Base-by-base conservation (phyloP, 805 yeast genomes). In the Saturnispora bothae region DNA sequence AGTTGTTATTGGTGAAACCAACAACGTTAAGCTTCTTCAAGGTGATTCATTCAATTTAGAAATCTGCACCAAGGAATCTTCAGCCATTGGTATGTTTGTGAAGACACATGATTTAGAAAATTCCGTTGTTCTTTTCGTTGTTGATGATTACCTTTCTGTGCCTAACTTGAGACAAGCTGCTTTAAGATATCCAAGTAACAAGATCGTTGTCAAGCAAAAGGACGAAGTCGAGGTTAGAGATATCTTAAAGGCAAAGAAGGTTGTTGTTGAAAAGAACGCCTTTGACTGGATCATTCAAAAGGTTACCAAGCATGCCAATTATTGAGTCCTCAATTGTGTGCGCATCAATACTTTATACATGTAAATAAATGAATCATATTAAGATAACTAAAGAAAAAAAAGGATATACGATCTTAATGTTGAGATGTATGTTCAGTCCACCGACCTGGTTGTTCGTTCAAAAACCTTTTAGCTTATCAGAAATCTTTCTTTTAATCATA, bases 161-260 rank as follows among this genome's bases (percentile, higher is more conserved):
- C 50, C 66, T 40, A 83, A 83, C 48, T 67, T 85, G 48, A 62
- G 78, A 44, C 57, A 66, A 33, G 71, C 85, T 15, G 71, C 83
- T 8, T 72, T 68, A 34, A 52, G 58, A 33, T 66, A 64, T 49
- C 71, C 72, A 43, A 49, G 54, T 34, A 58, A 61, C 22, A 73
- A 70, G 49, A 71, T 83, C 32, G 79, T 70, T 43, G 75, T 86
- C 25, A 60, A 82, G 43, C 73, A 76, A 45, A 78, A 80, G 55
- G 94, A 84, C 51, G 81, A 79, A 17, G 73, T 85, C 27, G 83
- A 80, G 54, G 89, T 88, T 15, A 76, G 88, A 60, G 95, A 86
- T 55, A 51, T 88, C 36, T 70, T 88, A 44, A 80, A 76, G 60
- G 89, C 96, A 12, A 72, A 80, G 50, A 71, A 84, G 47, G 64